Base-by-base conservation (phyloP, 352 stramenopile genomes). In the Phytopythium kandeliae region DNA sequence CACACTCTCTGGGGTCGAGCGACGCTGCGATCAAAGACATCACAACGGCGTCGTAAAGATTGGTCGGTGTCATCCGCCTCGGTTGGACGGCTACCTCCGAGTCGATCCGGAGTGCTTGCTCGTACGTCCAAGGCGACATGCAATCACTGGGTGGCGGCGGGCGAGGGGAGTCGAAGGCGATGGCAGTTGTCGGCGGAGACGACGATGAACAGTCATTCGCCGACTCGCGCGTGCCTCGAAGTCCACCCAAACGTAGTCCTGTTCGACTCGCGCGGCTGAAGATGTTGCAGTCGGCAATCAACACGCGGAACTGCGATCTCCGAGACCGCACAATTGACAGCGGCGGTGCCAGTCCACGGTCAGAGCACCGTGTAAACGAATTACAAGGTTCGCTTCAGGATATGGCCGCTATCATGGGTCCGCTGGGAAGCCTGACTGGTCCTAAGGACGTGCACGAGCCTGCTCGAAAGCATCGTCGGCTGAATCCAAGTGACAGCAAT, bases 251-350 rank as follows among this genome's bases (percentile, higher is more conserved):
- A 57, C 85, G 76, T 47, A 89, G 72, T 35, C 80, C 83, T 12
- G 80, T 89, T 51, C 78, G 80, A 6, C 79, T 92, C 25, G 78
- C 76, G 13, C 58, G 83, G 10, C 69, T 93, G 21, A 89, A 92
- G 54, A 92, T 92, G 74, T 65, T 93, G 36, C 83, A 92, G 58
- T 79, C 69, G 12, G 78, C 83, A 10, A 89, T 93, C 65, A 87
- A 90, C 48, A 80, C 80, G 2, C 74, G 78, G 36, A 89, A 88
- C 44, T 89, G 78, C 51, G 72, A 89, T 28, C 45, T 88, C 7
- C 73, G 73, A 19, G 76, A 88, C 41, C 60, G 72, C 31, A 55
- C 57, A 1, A 60, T 62, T 15, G 58, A 62, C 10, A 52, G 33
- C 17, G 38, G 51, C 19, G 54, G 51, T 2, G 41, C 59, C 6